These are phyloP conservation scores for Gossypium ekmanianum DNA, from an alignment of 345 rosid species.

Conservation along the genomic window DNA sequence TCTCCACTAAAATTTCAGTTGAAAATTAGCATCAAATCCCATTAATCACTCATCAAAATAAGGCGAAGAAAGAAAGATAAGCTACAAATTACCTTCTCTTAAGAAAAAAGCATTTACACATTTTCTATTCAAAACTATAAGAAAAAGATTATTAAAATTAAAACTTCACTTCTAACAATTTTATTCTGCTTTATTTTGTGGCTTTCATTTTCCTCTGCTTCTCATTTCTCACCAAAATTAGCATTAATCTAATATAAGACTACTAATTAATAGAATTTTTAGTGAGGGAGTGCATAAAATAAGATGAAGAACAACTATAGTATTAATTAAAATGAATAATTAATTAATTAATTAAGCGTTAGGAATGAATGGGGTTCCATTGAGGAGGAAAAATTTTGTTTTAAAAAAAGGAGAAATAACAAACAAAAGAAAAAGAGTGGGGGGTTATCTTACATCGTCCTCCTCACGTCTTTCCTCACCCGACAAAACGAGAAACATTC, in stretches of 20 bases:
- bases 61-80: too few species aligned
- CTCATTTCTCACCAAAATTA: neutral
- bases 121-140: too few species aligned
- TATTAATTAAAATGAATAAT: neutral
- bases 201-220: too few species aligned
- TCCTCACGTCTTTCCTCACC: constrained; percentile 28
- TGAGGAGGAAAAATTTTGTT: neutral
- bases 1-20: too few species aligned
- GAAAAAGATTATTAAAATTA: too few species aligned
- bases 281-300: neutral
- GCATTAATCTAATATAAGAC: neutral
- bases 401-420: neutral
- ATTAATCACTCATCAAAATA: too few species aligned
- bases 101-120: too few species aligned
- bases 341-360: neutral
- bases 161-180: too few species aligned
- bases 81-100: too few species aligned
- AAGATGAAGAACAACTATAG: neutral
- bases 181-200: too few species aligned
- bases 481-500: constrained; percentile 18
- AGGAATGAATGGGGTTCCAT: neutral
- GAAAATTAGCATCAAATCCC: too few species aligned
- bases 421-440: neutral
- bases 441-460: constrained; percentile 28
- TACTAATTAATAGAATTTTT: neutral